A percentile compares a stretch with the other conserved stretches of the same genome.
phyloP scores from a whole-genome alignment of 768 basidiomycete genomes.

The Boletus subcaerulescens region DNA sequence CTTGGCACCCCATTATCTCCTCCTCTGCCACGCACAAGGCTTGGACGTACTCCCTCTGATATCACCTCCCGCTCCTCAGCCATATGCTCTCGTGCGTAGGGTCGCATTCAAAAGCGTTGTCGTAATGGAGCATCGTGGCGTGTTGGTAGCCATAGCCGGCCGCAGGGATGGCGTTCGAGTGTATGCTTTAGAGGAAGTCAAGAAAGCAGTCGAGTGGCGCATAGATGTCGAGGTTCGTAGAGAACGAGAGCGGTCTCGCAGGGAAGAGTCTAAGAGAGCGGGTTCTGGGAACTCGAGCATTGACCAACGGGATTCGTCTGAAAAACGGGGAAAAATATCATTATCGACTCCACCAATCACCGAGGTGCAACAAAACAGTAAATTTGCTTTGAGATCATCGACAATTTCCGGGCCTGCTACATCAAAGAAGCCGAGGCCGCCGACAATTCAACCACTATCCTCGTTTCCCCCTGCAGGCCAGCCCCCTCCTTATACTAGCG shows the following conservation, averaged over 20 bases:
- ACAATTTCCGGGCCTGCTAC: slow-evolving; percentile 11
- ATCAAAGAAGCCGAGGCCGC: slow-evolving; percentile 27
- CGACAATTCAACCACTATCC: slow-evolving; percentile 23
- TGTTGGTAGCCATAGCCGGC: slow-evolving; percentile 87
- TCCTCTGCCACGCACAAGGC: slow-evolving; percentile 83
- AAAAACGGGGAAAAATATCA: slow-evolving; percentile 48
- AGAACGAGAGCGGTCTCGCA: slow-evolving; percentile 68
- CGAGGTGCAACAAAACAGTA: slow-evolving; percentile 21
- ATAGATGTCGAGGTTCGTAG: slow-evolving; percentile 75
- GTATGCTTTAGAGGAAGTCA: slow-evolving; percentile 84
- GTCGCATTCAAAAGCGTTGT: slow-evolving; percentile 85
- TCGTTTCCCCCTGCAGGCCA: slow-evolving; percentile 40
- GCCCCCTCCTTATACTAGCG: slow-evolving; percentile 65
- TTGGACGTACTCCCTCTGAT: slow-evolving; percentile 79
- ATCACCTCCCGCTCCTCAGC: slow-evolving; percentile 70
- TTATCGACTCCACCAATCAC: slow-evolving; percentile 48
- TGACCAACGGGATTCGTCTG: slow-evolving; percentile 40
- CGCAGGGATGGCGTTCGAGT: slow-evolving; percentile 84
- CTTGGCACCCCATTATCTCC: slow-evolving; percentile 74
- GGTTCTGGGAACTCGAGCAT: slow-evolving; percentile 36
- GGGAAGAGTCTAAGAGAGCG: slow-evolving; percentile 62
- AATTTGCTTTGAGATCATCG: slow-evolving; percentile 19
- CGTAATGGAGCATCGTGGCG: slow-evolving; percentile 89
- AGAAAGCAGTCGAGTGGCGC: slow-evolving; percentile 84
- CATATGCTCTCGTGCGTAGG: slow-evolving; percentile 79